phyloP scores from a whole-genome alignment of 805 yeast genomes.

The Pichia exigua region DNA sequence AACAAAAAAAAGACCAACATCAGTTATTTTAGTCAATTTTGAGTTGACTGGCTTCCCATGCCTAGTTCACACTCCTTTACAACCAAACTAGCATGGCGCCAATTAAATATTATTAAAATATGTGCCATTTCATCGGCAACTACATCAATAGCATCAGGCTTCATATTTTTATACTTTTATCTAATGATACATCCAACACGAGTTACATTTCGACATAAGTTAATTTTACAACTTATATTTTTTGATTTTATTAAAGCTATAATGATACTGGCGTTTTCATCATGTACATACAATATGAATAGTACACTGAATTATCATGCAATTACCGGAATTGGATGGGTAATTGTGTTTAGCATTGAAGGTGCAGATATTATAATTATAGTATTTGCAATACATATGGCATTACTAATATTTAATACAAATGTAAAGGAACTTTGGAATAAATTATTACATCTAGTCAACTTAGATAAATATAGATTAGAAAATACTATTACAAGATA shows the following conservation, averaged over 20 bases:
- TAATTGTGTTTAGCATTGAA: conserved; percentile 72
- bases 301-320: conserved; percentile 26
- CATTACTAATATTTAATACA: conserved; percentile 54
- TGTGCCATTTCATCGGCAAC: conserved; percentile 43
- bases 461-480: not conserved
- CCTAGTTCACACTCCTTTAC: not conserved
- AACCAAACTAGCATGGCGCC: not conserved
- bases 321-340: conserved; percentile 67
- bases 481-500: not conserved
- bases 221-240: conserved; percentile 57
- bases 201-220: conserved; percentile 58
- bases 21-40: too few species aligned
- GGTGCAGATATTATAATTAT: conserved; percentile 83
- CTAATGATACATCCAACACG: conserved; percentile 57
- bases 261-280: conserved; percentile 60
- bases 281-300: conserved; percentile 5
- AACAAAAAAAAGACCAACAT: too few species aligned
- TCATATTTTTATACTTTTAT: conserved; percentile 51
- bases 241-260: conserved; percentile 73
- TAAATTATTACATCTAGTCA: not conserved
- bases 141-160: conserved; percentile 44
- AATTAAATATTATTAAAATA: conserved; percentile 26
- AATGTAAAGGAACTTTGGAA: conserved; percentile 3
- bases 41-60: too few species aligned
- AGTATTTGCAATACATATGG: conserved; percentile 77